Conservation (phyloP, 495 filamentous ascomycete genomes). For the Astrothelium subdiscretum region DNA sequence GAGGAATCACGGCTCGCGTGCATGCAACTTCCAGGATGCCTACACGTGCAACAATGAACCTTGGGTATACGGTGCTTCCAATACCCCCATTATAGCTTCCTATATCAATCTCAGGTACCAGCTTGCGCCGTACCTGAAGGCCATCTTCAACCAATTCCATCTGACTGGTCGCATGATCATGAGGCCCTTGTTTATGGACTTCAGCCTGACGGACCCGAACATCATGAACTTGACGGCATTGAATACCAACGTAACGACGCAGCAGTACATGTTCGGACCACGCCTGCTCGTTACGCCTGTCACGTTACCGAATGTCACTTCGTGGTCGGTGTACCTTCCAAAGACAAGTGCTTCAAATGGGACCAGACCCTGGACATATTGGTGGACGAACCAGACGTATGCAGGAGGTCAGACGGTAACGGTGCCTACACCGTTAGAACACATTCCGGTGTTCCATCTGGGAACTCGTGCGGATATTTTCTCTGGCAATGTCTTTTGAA, state of each 20-base stretch:
- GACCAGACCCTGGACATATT: slow-evolving; percentile 8
- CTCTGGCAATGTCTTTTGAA: slow-evolving; percentile 10
- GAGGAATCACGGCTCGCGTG: slow-evolving; percentile 9
- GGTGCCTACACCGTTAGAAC: slow-evolving; percentile 8
- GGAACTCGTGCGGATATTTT: slow-evolving; percentile 7
- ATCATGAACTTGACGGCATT: background rate
- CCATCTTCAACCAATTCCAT: slow-evolving; percentile 8
- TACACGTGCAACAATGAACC: slow-evolving; percentile 11
- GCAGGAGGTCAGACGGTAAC: slow-evolving; percentile 10
- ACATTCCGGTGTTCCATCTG: slow-evolving; percentile 9
- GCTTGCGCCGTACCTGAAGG: slow-evolving; percentile 2
- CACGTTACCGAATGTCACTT: slow-evolving; percentile 6
- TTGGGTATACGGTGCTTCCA: slow-evolving; percentile 6
- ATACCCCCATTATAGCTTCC: slow-evolving; percentile 8
- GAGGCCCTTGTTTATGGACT: slow-evolving; percentile 11
- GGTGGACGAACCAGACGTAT: slow-evolving; percentile 11
- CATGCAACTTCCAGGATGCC: slow-evolving; percentile 7
- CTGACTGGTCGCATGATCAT: slow-evolving; percentile 10
- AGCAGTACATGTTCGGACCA: slow-evolving; percentile 12
- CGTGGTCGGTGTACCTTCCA: slow-evolving; percentile 8
- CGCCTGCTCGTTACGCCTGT: slow-evolving; percentile 7
- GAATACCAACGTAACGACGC: slow-evolving; percentile 8
- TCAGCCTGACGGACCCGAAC: slow-evolving; percentile 6
- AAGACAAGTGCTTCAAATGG: background rate
- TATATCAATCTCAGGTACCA: slow-evolving; percentile 10